Percentiles rank a stretch among this genome's conserved stretches.
These are phyloP conservation scores for Fonsecaea multimorphosa DNA, from an alignment of 2,329 filamentous ascomycete genomes.

Conservation along the genomic window DNA sequence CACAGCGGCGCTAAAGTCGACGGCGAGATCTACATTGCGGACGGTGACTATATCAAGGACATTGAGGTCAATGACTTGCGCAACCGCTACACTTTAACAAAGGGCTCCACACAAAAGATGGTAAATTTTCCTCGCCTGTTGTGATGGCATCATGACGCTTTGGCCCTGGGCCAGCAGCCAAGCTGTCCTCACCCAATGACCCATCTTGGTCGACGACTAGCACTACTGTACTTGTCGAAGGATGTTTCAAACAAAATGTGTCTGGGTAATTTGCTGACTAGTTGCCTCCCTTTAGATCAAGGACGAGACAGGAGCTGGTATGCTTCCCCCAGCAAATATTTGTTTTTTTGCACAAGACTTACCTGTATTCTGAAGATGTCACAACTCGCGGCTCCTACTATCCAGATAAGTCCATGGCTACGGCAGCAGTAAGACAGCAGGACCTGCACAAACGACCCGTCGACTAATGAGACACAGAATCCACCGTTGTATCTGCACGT, in stretches of 20 bases:
- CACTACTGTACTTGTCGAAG: neutral
- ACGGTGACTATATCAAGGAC: slow-evolving; percentile 98
- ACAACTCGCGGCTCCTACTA: slow-evolving; percentile 96
- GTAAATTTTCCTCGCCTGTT: slow-evolving; percentile 80
- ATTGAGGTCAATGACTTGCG: slow-evolving; percentile 98
- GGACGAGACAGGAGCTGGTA: slow-evolving; percentile 99
- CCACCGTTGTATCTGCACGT: slow-evolving; percentile 94
- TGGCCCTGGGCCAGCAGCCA: neutral
- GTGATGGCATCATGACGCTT: neutral
- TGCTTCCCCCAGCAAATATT: slow-evolving; percentile 64
- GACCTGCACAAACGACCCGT: neutral
- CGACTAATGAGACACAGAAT: slow-evolving; percentile 64
- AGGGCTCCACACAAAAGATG: slow-evolving; percentile 98
- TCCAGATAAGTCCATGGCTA: slow-evolving; percentile 97
- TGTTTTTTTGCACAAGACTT: slow-evolving; percentile 58
- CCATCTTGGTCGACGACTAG: neutral
- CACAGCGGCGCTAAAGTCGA: slow-evolving; percentile 68
- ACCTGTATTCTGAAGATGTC: slow-evolving; percentile 85
- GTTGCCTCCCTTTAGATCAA: slow-evolving; percentile 94
- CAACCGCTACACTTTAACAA: slow-evolving; percentile 96
- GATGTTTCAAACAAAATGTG: neutral
- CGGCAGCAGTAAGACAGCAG: slow-evolving; percentile 73
- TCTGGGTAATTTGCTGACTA: slow-evolving; percentile 74
- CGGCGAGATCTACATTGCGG: slow-evolving; percentile 88
- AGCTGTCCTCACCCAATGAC: neutral